These are phyloP conservation scores for Dunaliella primolecta DNA, from an alignment of 139 green algal genomes.

Conservation along the genomic window DNA sequence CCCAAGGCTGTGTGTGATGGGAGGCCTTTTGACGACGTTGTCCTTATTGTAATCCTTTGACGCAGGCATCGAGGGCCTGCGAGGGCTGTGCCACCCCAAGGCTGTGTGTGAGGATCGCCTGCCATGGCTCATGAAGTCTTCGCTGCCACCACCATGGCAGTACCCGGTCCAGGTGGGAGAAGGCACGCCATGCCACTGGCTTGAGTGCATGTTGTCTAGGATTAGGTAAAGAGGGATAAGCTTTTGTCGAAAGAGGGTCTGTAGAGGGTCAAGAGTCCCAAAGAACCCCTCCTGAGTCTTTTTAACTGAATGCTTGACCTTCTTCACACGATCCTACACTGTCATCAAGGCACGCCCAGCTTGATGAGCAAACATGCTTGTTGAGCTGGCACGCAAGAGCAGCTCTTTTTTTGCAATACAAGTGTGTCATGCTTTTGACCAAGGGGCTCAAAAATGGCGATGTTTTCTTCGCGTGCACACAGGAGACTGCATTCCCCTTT, in stretches of 20 bases:
- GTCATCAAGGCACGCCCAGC: no score
- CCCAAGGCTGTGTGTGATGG: slow-evolving; percentile 83
- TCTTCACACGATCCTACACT: no score
- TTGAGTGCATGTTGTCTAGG: slow-evolving; percentile 4
- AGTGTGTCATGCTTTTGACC: no score
- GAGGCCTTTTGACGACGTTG: no score
- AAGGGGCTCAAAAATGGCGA: no score
- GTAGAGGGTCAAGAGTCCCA: slow-evolving; percentile 32
- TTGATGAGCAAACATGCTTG: no score
- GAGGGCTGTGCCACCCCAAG: slow-evolving; percentile 84
- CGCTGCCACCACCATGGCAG: slow-evolving; percentile 86
- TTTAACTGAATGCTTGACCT: no score
- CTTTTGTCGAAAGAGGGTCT: neutral
- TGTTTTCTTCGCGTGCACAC: neutral
- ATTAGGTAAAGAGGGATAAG: no score
- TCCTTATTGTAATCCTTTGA: no score
- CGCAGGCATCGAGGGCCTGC: slow-evolving; percentile 88
- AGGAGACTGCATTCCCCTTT: slow-evolving; percentile 67
- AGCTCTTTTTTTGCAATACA: no score
- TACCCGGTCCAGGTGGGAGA: slow-evolving; percentile 56
- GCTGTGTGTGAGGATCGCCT: slow-evolving; percentile 81
- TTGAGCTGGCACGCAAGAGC: no score
- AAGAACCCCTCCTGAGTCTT: no score
- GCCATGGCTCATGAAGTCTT: slow-evolving; percentile 77
- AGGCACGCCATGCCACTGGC: neutral